Evolutionary conservation across 108 stramenopile genomes (phyloP).

Genomic region (Parmales sp.): DNA sequence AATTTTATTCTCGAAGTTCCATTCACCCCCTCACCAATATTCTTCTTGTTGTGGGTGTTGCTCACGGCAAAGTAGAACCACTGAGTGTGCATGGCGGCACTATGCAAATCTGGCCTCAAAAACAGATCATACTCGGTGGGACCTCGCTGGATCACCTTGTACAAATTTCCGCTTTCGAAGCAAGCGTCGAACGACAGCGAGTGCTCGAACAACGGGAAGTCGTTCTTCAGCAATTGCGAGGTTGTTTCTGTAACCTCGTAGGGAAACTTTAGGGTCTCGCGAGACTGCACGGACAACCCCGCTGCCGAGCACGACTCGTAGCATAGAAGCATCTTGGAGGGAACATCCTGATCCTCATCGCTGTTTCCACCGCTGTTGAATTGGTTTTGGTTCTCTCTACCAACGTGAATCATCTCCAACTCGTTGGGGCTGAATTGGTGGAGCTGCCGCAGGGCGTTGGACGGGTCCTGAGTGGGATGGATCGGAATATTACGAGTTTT

Average conservation of each 20-base stretch:
- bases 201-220: background rate
- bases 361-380: background rate
- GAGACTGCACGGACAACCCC: slow-evolving; percentile 16
- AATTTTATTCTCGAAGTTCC: slow-evolving; percentile 21
- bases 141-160: slow-evolving; percentile 13
- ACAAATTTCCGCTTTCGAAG: slow-evolving; percentile 47
- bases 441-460: background rate
- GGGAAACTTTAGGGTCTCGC: slow-evolving; percentile 1
- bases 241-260: too few relatives aligned
- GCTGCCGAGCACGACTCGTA: slow-evolving; percentile 30
- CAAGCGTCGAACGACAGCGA: slow-evolving; percentile 32
- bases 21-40: background rate
- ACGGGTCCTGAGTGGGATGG: background rate
- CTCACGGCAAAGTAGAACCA: slow-evolving; percentile 57
- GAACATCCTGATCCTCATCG: background rate
- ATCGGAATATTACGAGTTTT: background rate
- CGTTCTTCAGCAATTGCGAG: background rate
- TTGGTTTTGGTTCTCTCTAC: background rate
- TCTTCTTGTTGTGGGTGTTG: slow-evolving; percentile 1
- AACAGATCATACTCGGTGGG: slow-evolving; percentile 41
- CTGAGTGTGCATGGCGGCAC: slow-evolving; percentile 26
- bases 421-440: slow-evolving; percentile 7
- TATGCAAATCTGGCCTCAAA: slow-evolving; percentile 44
- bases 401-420: slow-evolving; percentile 10
- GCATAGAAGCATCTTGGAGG: background rate